phyloP scores from a whole-genome alignment of 1,139 yeast genomes.

The Yamadazyma taylorii region DNA sequence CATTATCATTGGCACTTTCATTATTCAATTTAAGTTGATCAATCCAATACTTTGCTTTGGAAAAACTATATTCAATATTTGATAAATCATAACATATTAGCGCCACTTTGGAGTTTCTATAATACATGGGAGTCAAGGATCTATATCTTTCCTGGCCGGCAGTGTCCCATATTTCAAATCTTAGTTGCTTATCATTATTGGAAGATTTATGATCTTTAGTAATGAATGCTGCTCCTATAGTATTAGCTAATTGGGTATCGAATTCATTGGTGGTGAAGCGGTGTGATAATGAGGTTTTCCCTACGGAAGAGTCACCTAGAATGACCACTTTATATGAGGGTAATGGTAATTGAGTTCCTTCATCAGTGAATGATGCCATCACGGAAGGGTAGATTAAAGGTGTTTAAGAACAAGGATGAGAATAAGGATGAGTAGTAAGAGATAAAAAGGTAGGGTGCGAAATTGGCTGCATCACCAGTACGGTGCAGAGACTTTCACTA shows the following conservation, averaged over 20 bases:
- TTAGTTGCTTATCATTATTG: slow-evolving; percentile 20
- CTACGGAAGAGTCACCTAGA: slow-evolving; percentile 49
- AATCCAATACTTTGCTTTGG: slow-evolving; percentile 46
- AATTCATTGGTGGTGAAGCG: slow-evolving; percentile 40
- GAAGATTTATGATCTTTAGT: slow-evolving; percentile 32
- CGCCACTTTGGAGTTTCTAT: slow-evolving; percentile 46
- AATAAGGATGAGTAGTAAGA: too few relatives aligned
- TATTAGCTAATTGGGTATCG: slow-evolving; percentile 40
- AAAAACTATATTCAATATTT: slow-evolving; percentile 33
- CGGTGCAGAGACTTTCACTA: too few relatives aligned
- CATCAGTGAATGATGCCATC: neutral
- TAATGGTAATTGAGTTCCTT: slow-evolving; percentile 4
- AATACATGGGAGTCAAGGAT: slow-evolving; percentile 51
- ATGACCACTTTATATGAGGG: slow-evolving; percentile 38
- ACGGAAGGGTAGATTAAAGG: too few relatives aligned
- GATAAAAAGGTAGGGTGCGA: too few relatives aligned
- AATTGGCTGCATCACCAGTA: slow-evolving; percentile 22
- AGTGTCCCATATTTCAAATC: slow-evolving; percentile 54
- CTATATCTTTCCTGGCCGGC: slow-evolving; percentile 53
- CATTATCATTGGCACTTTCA: slow-evolving; percentile 17
- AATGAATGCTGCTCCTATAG: slow-evolving; percentile 52
- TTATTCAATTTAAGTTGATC: slow-evolving; percentile 38
- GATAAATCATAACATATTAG: slow-evolving; percentile 39
- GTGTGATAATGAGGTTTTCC: slow-evolving; percentile 46
- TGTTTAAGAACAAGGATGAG: too few relatives aligned